These are phyloP conservation scores for Cyberlindnera maclurae DNA, from an alignment of 805 yeast species.

Conservation along the genomic window DNA sequence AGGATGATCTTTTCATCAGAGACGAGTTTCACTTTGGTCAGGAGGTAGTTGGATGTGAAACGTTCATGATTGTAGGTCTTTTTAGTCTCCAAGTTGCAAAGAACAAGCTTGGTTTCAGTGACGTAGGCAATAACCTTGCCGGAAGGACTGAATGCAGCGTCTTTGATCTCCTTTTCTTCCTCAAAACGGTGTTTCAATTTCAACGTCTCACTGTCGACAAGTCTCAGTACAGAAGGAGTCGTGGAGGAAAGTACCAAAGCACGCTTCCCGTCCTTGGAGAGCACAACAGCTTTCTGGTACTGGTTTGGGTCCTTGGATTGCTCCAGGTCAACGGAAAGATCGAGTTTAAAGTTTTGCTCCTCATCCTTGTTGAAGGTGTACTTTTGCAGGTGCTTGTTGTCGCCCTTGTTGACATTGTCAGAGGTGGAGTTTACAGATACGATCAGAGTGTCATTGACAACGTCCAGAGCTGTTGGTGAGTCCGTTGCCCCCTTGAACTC, in stretches of 20 bases:
- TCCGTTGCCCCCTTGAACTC: slow-evolving; percentile 61
- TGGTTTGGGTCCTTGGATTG: slow-evolving; percentile 43
- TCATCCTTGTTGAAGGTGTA: slow-evolving; percentile 25
- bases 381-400: slow-evolving; percentile 68
- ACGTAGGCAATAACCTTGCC: slow-evolving; percentile 60
- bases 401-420: slow-evolving; percentile 47
- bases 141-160: slow-evolving; percentile 59
- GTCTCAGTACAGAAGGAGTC: slow-evolving; percentile 46
- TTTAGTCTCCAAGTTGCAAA: slow-evolving; percentile 10
- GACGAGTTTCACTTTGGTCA: slow-evolving; percentile 39
- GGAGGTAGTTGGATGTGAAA: slow-evolving; percentile 17
- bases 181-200: slow-evolving; percentile 44
- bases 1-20: slow-evolving; percentile 30
- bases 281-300: slow-evolving; percentile 50
- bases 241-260: slow-evolving; percentile 67
- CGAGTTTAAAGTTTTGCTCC: slow-evolving; percentile 37
- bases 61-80: slow-evolving; percentile 9
- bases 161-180: slow-evolving; percentile 44
- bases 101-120: slow-evolving; percentile 41
- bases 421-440: slow-evolving; percentile 73
- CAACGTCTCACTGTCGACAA: slow-evolving; percentile 51
- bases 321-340: slow-evolving; percentile 51
- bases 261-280: slow-evolving; percentile 51
- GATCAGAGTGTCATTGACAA: slow-evolving; percentile 40
- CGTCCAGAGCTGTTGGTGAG: slow-evolving; percentile 80